Evolutionary conservation across 2,329 filamentous ascomycete species (phyloP).

Genomic region (Akanthomyces uredinophilus): DNA sequence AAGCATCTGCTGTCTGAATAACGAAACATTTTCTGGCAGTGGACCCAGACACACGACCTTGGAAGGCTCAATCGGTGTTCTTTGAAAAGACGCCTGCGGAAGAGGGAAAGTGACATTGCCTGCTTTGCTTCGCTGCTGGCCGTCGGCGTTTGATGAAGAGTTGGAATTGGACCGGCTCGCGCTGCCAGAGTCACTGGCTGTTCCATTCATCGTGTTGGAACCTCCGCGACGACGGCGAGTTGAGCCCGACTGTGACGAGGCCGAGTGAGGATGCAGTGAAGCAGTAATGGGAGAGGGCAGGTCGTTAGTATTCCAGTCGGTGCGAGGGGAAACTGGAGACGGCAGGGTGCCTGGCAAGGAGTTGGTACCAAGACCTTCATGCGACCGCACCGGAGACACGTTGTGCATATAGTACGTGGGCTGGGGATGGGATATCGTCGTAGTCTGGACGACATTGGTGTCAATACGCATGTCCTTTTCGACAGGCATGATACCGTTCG

Average conservation of each 20-base stretch:
- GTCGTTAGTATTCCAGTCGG: constrained; percentile 38
- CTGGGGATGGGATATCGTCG: constrained; percentile 18
- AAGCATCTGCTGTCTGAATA: constrained; percentile 21
- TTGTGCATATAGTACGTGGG: background rate
- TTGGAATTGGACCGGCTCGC: constrained; percentile 27
- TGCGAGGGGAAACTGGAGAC: constrained; percentile 45
- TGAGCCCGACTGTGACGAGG: constrained; percentile 17
- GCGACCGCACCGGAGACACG: constrained; percentile 20
- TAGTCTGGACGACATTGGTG: constrained; percentile 8
- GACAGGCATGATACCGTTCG: constrained; percentile 22
- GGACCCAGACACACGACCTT: constrained; percentile 52
- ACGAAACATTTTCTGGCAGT: constrained; percentile 43
- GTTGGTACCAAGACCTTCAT: constrained; percentile 24
- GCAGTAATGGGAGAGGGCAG: constrained; percentile 38
- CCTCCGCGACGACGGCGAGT: constrained; percentile 15
- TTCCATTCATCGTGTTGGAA: constrained; percentile 1
- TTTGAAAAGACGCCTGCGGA: constrained; percentile 31
- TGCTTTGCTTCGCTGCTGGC: constrained; percentile 18
- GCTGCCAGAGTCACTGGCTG: constrained; percentile 22
- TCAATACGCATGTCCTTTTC: constrained; percentile 28
- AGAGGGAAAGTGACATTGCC: constrained; percentile 18
- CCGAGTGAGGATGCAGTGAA: constrained; percentile 25
- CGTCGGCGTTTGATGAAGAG: constrained; percentile 20
- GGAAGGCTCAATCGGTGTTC: constrained; percentile 46
- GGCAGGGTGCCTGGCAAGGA: constrained; percentile 39